Base-by-base conservation (phyloP, 805 yeast species). In the Schwanniomyces pseudopolymorphus region DNA sequence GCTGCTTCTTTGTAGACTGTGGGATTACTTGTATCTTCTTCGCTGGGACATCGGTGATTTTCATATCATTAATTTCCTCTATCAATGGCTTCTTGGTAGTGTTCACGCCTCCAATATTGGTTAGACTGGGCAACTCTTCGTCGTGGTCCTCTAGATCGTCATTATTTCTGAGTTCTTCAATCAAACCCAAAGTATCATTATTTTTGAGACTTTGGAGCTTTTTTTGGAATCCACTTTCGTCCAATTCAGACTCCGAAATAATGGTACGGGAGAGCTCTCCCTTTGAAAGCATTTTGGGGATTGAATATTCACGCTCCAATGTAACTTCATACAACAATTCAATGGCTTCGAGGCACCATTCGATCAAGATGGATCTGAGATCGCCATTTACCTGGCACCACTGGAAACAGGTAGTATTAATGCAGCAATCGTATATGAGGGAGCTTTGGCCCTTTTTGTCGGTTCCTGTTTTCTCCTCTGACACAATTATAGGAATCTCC, bases 321-420 rank as follows among this genome's bases (percentile, higher is more conserved):
- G 69, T 63, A 1, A 82, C 43, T 22, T 56, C 63, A 49, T 64
- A 60, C 41, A 73, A 69, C 48, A 83, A 67, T 60, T 89, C 96
- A 3, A 87, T 81, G 9, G 90, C 78, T 58, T 89, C 96, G 35
- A 89, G 61, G 56, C 96, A 85, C 86, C 96, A 89, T 59, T 89
- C 96, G 5, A 86, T 78, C 41, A 88, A 60, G 11, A 89, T 84
- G 40, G 81, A 74, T 48, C 81, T 72, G 45, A 89, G 71, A 42
- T 86, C 86, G 1, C 67, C 53, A 51, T 84, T 85, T 35, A 75
- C 55, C 37, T 78, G 71, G 26, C 84, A 75, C 85, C 91, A 84
- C 37, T 70, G 67, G 67, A 84, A 75, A 41, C 90, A 81, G 28
- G 66, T 67, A 7, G 80, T 74, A 59, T 88, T 83, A 47, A 89